Evolutionary conservation across 139 green algal genomes (phyloP), one percentile per base, ranked within the genome.

Genomic region (Micractinium sp.): DNA sequence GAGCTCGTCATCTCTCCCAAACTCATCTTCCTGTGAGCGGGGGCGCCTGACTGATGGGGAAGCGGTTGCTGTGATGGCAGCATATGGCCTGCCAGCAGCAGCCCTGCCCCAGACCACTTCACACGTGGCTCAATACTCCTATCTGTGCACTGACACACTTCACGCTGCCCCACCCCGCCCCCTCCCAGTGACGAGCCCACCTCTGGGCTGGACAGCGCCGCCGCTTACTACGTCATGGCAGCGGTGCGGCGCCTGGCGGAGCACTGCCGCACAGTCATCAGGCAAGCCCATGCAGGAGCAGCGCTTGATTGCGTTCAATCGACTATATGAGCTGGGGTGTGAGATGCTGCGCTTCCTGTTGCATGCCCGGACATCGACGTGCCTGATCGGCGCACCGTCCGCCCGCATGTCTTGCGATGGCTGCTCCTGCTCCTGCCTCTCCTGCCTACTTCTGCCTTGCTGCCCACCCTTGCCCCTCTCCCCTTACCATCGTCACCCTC

Each of bases 11-110:
- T 92, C 23, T 90, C 93, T n/a, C 96, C 96, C 25, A 90, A 90
- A 0, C 86, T 98, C 27, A 89, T 98, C 60, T 98, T 98, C 89
- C 91, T 98, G 78, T 80, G 74, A 80, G 74, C n/a, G n/a, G n/a
- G 47, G 47, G 7, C 9, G 47, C 47, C 9, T 9, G 7, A 27
- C 4, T 2, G 63, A 2, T 71, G 63, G 9, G 20, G 12, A 5
- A 12, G 12, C 14, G 22, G 2, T 2, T 71, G 63, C 20, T 2
- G 63, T 71, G 5, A 56, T 56, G 7, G 9, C 7, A 56, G 47
- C 47, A 56, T 16, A 56, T 56, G 47, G 7, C 47, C 47, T 56
- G 47, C n/a, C n/a, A n/a, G n/a, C n/a, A n/a, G 47, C 47, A 9
- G 5, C 47, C 47, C 47, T 56, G 47, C 47, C 47, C 47, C 47